Conservation (phyloP, 139 green algal species). For the Tetradesmus obliquus region DNA sequence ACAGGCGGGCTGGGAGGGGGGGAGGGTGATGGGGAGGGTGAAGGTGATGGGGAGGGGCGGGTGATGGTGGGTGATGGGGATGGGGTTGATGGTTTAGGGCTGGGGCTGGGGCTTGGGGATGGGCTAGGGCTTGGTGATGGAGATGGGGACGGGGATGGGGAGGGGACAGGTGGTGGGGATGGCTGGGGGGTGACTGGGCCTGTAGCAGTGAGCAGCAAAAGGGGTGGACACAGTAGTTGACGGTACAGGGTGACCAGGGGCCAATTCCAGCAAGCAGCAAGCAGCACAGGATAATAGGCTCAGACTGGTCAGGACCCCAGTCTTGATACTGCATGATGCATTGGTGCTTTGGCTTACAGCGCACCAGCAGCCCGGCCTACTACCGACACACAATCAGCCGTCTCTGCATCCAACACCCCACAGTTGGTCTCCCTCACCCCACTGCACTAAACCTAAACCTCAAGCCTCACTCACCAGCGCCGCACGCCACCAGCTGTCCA, state of each 20-base stretch:
- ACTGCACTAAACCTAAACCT: too few species aligned
- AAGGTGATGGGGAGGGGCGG: background rate
- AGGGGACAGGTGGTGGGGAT: background rate
- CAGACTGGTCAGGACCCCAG: too few species aligned
- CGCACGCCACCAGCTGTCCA: background rate
- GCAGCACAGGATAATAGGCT: too few species aligned
- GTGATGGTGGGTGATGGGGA: background rate
- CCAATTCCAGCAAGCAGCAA: too few species aligned
- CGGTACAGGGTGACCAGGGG: too few species aligned
- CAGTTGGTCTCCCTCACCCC: too few species aligned
- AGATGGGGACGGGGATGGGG: background rate
- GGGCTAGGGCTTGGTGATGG: background rate
- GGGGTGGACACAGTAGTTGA: too few species aligned
- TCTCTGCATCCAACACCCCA: too few species aligned
- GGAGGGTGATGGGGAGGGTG: background rate
- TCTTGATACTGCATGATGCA: too few species aligned
- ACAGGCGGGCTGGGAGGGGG: background rate
- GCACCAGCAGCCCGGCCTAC: too few species aligned
- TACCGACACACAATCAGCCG: too few species aligned
- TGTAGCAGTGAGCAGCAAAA: background rate
- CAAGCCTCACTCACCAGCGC: background rate
- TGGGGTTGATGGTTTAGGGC: background rate
- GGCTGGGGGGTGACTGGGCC: background rate
- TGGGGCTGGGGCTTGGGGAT: background rate
- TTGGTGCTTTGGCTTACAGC: too few species aligned